A percentile compares a stretch with the other conserved stretches of the same genome.
These are phyloP conservation scores for Paecilomyces niveus DNA, from an alignment of 2,329 filamentous ascomycete species.

Conservation along the genomic window DNA sequence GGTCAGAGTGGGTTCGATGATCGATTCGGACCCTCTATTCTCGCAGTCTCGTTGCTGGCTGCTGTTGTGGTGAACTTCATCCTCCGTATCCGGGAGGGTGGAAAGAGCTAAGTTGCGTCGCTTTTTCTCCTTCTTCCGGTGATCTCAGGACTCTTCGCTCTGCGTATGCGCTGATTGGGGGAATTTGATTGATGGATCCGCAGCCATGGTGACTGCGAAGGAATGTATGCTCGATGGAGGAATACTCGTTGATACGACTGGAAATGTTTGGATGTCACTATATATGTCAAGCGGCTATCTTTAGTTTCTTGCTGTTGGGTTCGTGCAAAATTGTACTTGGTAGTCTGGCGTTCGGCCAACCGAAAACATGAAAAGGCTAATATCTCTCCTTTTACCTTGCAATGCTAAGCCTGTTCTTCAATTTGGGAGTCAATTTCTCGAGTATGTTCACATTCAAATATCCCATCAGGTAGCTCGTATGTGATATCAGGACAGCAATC, in stretches of 20 bases:
- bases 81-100: constrained; percentile 47
- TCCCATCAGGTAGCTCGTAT: not conserved
- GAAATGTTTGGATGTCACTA: not conserved
- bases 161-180: not conserved
- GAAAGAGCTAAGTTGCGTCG: not conserved
- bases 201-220: not conserved
- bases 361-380: not conserved
- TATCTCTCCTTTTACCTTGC: not conserved
- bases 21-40: constrained; percentile 82
- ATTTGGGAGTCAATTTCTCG: not conserved
- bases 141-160: not conserved
- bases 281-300: not conserved
- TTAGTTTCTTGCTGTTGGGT: not conserved
- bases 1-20: constrained; percentile 97
- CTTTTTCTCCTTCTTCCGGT: not conserved
- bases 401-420: not conserved
- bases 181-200: not conserved
- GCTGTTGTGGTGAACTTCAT: constrained; percentile 97
- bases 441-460: no score
- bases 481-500: not conserved
- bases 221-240: not conserved
- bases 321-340: not conserved
- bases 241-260: not conserved
- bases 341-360: not conserved
- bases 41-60: constrained; percentile 76